Conservation (phyloP, 176 grass and related monocot genomes). For the Oryza brachyantha region DNA sequence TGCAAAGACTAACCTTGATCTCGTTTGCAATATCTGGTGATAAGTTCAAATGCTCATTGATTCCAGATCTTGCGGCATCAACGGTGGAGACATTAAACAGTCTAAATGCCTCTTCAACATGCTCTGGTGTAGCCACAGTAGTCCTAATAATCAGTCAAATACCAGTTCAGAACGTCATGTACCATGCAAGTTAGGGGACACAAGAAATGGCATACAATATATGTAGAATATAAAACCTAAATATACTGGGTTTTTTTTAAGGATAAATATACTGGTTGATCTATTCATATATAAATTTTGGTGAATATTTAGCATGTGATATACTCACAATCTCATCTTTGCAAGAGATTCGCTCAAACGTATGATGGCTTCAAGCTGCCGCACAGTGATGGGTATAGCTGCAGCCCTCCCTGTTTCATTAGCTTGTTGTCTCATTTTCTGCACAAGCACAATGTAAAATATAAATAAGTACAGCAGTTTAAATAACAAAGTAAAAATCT, state of each 20-base stretch:
- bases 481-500: not conserved
- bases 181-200: not conserved
- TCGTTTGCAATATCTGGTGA: constrained; percentile 95
- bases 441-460: constrained; percentile 30
- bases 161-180: not conserved
- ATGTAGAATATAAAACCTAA: not conserved
- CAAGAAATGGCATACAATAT: not conserved
- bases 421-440: constrained; percentile 99
- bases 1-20: constrained; percentile 60
- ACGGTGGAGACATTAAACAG: constrained; percentile 89
- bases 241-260: too few relatives aligned
- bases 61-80: constrained; percentile 91
- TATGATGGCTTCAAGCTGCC: constrained; percentile 97
- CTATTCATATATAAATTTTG: not conserved
- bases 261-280: too few relatives aligned
- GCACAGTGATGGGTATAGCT: constrained; percentile 93
- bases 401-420: constrained; percentile 80
- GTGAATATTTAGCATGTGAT: not conserved
- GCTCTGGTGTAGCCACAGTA: constrained; percentile 85
- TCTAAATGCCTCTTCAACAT: constrained; percentile 94
- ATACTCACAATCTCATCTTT: constrained; percentile 61
- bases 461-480: not conserved
- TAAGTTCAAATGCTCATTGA: constrained; percentile 93
- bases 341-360: constrained; percentile 96
- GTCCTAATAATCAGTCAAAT: constrained; percentile 46